Base-by-base conservation (phyloP, 2,329 filamentous ascomycete genomes). In the Rachicladosporium sp. region DNA sequence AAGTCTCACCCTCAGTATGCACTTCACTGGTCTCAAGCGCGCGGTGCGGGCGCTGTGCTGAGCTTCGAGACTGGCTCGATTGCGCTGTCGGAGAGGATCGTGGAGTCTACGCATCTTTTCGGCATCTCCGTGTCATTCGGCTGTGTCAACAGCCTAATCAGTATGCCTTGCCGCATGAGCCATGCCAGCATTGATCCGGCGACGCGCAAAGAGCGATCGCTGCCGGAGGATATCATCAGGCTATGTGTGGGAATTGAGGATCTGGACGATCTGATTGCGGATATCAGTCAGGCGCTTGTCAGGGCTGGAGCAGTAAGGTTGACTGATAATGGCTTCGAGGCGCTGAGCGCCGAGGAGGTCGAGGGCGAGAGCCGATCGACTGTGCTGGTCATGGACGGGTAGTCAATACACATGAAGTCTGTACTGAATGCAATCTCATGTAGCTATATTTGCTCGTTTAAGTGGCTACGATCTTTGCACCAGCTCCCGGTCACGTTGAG, bases 161-260 rank as follows among this genome's bases (percentile, higher is more conserved):
- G 88, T 67, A 95, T 98, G 89, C 89, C 91, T 6, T 98, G 91
- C 66, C 87, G 89, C 55, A 98, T 98, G 93, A 96, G 89, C 64
- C 91, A 98, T 64, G 91, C 91, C 30, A 94, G 86, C 58, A 98
- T 98, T 55, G 91, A 96, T 58, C 84, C 87, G 43, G 93, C 94
- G 68, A 96, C 88, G 38, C 73, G 91, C 50, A 71, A 77, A 53
- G 87, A 93, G 65, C 74, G 88, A 47, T 80, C 89, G 48, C 82
- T 98, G 78, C 91, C 91, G 7, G 91, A 98, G 64, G 91, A 98
- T 60, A 82, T 98, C 44, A 96, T 98, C 53, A 75, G 91, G 41
- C 65, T 98, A 40, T 98, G 91, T 57, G 87, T 98, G 33, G 91
- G 91, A 34, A 98, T 98, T 54, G 91, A 98, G 61, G 91, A 98